Evolutionary conservation across 2,329 filamentous ascomycete genomes (phyloP), one percentile per base, ranked within the genome.

Genomic region (Aspergillus brasiliensis): DNA sequence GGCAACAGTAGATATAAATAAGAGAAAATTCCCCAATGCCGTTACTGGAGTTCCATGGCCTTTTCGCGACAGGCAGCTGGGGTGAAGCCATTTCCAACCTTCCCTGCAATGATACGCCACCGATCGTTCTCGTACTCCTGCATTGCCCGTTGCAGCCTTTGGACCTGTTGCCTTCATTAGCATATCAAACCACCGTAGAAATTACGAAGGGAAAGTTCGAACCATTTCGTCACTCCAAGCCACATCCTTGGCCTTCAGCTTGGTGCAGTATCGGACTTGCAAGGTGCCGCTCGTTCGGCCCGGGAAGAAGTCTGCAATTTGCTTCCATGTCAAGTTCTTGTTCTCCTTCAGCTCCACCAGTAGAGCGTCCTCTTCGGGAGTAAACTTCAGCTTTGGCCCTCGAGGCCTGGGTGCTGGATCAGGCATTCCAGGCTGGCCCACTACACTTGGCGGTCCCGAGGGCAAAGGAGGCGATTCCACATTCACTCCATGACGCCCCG

Each of bases 231-330:
- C 91, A 53, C 90, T 96, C 93, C 93, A 97, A 70, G 92, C 87
- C 11, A 91, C 96, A 40, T 91, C 93, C 81, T 97, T 97, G 13
- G 92, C 92, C 79, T 96, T 97, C 55, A 97, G 81, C 78, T 96
- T 97, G 46, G 92, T 97, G 74, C 93, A 97, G 75, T 97, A 97
- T 37, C 93, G 88, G 57, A 97, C 93, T 76, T 97, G 93, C 62
- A 97, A 79, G 28, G 93, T 97, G 17, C 93, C 93, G 48, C 91
- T 96, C 60, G 91, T 95, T 59, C 93, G 84, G 1, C 92, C 93
- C 0, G 93, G 93, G 69, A 97, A 97, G 78, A 97, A 97, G 72
- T 97, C 93, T 58, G 92, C 91, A 71, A 97, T 97, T 81, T 97
- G 93, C 78, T 96, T 97, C 93, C 93, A 97, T 4, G 93, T 96